Conservation (phyloP, 164 flowering plant species). For the Amborella trichopoda region DNA sequence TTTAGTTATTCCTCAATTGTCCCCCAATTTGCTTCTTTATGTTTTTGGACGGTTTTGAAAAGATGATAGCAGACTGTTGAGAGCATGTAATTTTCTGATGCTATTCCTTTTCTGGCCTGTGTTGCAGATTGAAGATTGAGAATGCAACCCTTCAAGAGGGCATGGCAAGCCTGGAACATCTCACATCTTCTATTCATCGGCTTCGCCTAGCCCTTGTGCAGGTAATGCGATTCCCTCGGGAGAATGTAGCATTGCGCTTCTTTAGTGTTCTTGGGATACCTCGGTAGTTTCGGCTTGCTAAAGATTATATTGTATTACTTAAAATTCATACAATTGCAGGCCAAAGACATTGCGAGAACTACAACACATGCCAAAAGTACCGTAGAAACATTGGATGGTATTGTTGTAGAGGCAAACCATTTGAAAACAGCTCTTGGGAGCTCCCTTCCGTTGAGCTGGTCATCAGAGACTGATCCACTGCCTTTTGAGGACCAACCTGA, state of each 20-base stretch:
- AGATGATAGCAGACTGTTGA: no score
- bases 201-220: constrained; percentile 60
- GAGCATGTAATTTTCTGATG: no score
- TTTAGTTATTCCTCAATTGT: no score
- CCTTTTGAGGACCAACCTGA: constrained; percentile 9
- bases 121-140: constrained; percentile 71
- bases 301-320: no score
- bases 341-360: constrained; percentile 23
- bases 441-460: constrained; percentile 89
- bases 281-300: no score
- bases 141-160: constrained; percentile 83
- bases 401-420: constrained; percentile 57
- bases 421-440: constrained; percentile 81
- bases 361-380: constrained; percentile 10
- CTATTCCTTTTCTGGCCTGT: no score
- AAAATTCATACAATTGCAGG: constrained; percentile 44
- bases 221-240: constrained; percentile 26
- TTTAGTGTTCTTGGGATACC: no score
- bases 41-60: no score
- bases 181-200: constrained; percentile 55
- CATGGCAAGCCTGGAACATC: constrained; percentile 66
- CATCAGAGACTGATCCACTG: constrained; percentile 33
- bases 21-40: no score
- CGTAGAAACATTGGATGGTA: constrained; percentile 32
- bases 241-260: neutral